phyloP scores from a whole-genome alignment of 495 filamentous ascomycete species.

The Choiromyces venosus region DNA sequence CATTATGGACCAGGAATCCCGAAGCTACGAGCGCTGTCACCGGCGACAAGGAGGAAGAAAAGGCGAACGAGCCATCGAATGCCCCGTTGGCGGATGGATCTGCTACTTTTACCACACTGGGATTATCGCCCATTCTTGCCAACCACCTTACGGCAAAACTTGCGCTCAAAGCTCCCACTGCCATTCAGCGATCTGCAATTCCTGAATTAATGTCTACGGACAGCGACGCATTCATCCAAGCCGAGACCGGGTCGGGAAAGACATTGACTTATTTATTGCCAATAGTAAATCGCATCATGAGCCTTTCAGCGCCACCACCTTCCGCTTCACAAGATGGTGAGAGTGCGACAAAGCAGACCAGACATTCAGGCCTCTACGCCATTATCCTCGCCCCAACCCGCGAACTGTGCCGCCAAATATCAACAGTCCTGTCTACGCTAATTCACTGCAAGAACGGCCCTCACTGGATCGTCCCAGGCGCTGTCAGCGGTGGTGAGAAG shows the following conservation, averaged over 20 bases:
- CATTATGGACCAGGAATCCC: constrained; percentile 86
- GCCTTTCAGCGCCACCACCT: constrained; percentile 52
- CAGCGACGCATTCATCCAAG: constrained; percentile 90
- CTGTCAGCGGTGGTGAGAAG: constrained; percentile 92
- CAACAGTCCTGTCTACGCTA: constrained; percentile 71
- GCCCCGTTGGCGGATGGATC: constrained; percentile 82
- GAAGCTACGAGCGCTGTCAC: constrained; percentile 44
- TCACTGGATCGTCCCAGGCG: constrained; percentile 83
- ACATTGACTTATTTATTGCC: constrained; percentile 90
- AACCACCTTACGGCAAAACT: constrained; percentile 80
- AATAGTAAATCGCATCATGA: constrained; percentile 80
- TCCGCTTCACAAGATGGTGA: constrained; percentile 31
- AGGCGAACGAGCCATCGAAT: constrained; percentile 74
- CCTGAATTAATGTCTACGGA: constrained; percentile 72
- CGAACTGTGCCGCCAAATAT: constrained; percentile 90
- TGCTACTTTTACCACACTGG: constrained; percentile 75
- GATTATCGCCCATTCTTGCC: constrained; percentile 69
- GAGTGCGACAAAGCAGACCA: constrained; percentile 52
- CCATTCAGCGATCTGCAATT: constrained; percentile 85
- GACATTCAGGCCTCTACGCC: constrained; percentile 85
- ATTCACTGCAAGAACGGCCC: constrained; percentile 63
- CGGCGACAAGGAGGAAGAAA: constrained; percentile 47
- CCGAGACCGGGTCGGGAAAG: constrained; percentile 95
- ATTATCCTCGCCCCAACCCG: constrained; percentile 87
- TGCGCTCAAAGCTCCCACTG: constrained; percentile 82